Evolutionary conservation across 73 alveolate species (phyloP).

Genomic region (Symbiodinium natans): DNA sequence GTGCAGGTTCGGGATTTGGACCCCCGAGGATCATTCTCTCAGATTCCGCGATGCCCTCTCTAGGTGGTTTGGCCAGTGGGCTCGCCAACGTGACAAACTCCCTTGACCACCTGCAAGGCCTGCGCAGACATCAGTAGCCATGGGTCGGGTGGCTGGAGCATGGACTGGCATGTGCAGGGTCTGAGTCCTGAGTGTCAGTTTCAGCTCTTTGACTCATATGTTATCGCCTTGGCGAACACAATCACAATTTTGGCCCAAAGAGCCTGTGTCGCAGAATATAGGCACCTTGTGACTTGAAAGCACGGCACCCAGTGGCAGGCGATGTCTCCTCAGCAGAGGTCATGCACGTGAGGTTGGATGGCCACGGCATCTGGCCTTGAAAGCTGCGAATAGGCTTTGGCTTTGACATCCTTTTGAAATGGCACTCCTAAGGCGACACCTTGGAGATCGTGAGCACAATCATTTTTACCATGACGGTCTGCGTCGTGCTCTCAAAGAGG

Average conservation of each 20-base stretch:
- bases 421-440: slow-evolving; percentile 27
- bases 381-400: too few relatives aligned
- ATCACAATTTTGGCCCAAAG: too few relatives aligned
- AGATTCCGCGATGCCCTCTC: background rate
- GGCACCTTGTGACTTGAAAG: too few relatives aligned
- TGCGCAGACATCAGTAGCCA: too few relatives aligned
- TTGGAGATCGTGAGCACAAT: slow-evolving; percentile 71
- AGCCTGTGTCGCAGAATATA: too few relatives aligned
- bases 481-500: background rate
- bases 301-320: slow-evolving; percentile 20
- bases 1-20: too few relatives aligned
- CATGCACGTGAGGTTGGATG: slow-evolving; percentile 61
- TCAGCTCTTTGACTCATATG: background rate
- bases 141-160: too few relatives aligned
- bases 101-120: slow-evolving; percentile 64
- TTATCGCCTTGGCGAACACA: background rate
- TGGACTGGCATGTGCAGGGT: too few relatives aligned
- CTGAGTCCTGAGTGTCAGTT: background rate
- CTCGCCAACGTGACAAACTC: slow-evolving; percentile 59
- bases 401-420: too few relatives aligned
- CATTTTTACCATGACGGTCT: slow-evolving; percentile 44
- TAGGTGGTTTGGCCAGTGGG: background rate
- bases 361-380: slow-evolving; percentile 14
- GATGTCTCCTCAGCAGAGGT: slow-evolving; percentile 65
- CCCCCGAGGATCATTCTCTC: background rate